These are phyloP conservation scores for Nothophytophthora sp. DNA, from an alignment of 352 stramenopile genomes.

Conservation along the genomic window DNA sequence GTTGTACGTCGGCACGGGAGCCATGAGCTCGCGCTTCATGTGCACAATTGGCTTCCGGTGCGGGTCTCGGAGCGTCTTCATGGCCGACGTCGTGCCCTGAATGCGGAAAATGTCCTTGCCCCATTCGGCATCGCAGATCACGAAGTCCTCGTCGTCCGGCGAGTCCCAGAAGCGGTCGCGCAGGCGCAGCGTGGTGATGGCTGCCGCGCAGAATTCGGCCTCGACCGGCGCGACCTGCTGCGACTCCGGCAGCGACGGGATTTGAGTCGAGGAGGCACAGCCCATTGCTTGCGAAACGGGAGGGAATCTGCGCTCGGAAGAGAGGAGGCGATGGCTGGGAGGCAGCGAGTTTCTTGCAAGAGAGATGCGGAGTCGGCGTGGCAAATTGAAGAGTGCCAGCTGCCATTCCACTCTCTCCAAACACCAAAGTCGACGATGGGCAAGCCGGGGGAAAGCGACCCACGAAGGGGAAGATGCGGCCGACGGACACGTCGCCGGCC, in stretches of 20 bases:
- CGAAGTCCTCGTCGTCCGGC: slow-evolving; percentile 31
- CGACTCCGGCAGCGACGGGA: slow-evolving; percentile 18
- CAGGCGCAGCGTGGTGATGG: slow-evolving; percentile 37
- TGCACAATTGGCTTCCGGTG: slow-evolving; percentile 32
- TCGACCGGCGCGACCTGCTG: slow-evolving; percentile 20
- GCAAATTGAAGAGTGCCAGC: slow-evolving; percentile 31
- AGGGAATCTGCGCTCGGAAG: too few species aligned
- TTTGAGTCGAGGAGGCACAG: slow-evolving; percentile 33
- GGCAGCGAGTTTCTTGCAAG: too few species aligned
- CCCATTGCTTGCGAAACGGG: too few species aligned
- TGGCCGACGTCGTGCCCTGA: slow-evolving; percentile 29
- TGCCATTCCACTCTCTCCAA: too few species aligned
- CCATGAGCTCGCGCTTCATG: slow-evolving; percentile 40
- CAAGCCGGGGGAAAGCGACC: too few species aligned
- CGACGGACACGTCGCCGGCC: too few species aligned
- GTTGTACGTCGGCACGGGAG: slow-evolving; percentile 37
- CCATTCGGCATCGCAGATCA: slow-evolving; percentile 32
- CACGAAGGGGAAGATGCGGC: too few species aligned
- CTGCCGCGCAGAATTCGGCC: slow-evolving; percentile 22
- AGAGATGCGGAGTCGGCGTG: not conserved
- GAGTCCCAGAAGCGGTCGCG: slow-evolving; percentile 36
- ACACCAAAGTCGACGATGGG: too few species aligned
- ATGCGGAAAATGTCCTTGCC: slow-evolving; percentile 34
- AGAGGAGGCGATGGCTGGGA: too few species aligned
- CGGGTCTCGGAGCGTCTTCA: slow-evolving; percentile 35